phyloP scores from a whole-genome alignment of 805 yeast species.

The Kluyveromyces aestuarii region DNA sequence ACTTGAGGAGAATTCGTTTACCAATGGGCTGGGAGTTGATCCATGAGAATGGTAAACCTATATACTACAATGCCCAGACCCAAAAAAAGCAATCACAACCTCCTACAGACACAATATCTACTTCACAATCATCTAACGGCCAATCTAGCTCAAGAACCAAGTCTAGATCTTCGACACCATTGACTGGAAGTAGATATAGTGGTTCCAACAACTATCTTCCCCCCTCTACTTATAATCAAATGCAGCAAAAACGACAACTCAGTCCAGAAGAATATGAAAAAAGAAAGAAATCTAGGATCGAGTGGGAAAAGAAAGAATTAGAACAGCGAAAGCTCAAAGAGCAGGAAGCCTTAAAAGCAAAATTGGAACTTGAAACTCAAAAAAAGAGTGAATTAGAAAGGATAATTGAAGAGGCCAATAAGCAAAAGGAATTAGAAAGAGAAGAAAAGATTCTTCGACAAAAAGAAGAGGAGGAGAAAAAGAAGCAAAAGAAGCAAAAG shows the following conservation, averaged over 20 bases:
- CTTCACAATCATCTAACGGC: neutral
- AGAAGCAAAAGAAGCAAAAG: constrained; percentile 11
- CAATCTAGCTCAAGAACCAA: neutral
- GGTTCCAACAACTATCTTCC: neutral
- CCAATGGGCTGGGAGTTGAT: constrained; percentile 30
- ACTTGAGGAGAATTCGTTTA: constrained; percentile 24
- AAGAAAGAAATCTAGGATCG: constrained; percentile 22
- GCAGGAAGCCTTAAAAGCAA: constrained; percentile 20
- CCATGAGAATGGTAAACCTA: constrained; percentile 27
- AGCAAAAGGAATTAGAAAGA: constrained; percentile 20
- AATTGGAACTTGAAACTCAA: constrained; percentile 19
- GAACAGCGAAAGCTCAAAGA: constrained; percentile 14
- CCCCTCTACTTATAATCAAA: neutral
- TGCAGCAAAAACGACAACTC: constrained; percentile 10
- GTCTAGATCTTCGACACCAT: constrained; percentile 5
- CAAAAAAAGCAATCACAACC: constrained; percentile 24
- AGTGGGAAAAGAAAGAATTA: constrained; percentile 16
- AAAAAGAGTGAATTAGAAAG: constrained; percentile 25
- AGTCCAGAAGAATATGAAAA: constrained; percentile 25
- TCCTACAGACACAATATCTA: constrained; percentile 14
- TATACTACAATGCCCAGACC: constrained; percentile 26
- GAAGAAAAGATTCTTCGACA: constrained; percentile 10
- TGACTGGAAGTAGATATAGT: neutral
- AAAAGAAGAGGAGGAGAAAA: constrained; percentile 18
- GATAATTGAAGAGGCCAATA: constrained; percentile 34